Percentiles rank a stretch among this genome's conserved stretches.
Conservation (phyloP, 768 basidiomycete genomes). For the Podaxis pistillaris region DNA sequence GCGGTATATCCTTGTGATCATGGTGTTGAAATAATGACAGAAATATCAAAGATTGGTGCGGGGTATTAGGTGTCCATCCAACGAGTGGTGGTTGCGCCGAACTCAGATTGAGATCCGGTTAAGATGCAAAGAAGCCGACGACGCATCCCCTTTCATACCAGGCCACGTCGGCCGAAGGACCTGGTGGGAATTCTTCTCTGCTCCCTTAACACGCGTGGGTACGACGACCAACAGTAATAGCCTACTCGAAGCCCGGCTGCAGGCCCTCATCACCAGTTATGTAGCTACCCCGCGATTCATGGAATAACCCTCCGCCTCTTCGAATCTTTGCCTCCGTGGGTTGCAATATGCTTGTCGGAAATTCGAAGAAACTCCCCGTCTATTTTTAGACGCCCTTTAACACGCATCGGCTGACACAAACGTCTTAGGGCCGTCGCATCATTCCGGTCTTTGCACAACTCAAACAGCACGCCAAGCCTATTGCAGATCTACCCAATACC, state of each 20-base stretch:
- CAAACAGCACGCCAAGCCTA: too few species aligned
- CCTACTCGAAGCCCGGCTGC: not conserved
- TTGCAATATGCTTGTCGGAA: not conserved
- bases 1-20: slow-evolving; percentile 23
- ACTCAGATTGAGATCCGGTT: slow-evolving; percentile 11
- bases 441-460: too few species aligned
- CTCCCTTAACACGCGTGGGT: not conserved
- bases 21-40: slow-evolving; percentile 3
- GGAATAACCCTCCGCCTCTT: not conserved
- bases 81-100: not conserved
- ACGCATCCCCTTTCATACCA: slow-evolving; percentile 3
- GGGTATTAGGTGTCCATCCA: slow-evolving; percentile 2
- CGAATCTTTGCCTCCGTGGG: not conserved
- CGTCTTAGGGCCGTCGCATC: too few species aligned
- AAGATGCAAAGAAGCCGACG: not conserved
- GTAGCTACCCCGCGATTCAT: not conserved
- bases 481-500: too few species aligned
- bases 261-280: not conserved
- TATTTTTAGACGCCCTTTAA: not conserved
- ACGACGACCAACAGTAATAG: not conserved
- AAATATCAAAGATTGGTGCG: slow-evolving; percentile 13
- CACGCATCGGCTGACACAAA: too few species aligned
- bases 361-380: not conserved
- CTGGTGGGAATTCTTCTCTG: slow-evolving; percentile 8
- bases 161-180: slow-evolving; percentile 8